Conservation (phyloP, 495 filamentous ascomycete species). For the Penicillium tannophilum region DNA sequence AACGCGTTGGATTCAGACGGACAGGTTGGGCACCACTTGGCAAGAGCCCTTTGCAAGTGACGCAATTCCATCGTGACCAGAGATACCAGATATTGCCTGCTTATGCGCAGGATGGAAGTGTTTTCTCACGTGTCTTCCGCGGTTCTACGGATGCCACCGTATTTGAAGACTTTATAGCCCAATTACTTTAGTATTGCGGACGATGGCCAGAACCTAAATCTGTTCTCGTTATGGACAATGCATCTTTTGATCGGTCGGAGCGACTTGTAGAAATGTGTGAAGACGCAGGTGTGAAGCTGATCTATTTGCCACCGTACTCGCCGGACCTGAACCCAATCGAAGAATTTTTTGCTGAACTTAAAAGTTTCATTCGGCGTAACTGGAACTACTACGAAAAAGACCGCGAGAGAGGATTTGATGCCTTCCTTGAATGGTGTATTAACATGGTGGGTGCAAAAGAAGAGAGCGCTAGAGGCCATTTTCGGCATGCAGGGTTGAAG, state of each 20-base stretch:
- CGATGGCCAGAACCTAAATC: conserved; percentile 17
- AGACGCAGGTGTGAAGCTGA: no score
- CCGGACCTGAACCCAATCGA: no score
- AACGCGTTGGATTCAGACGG: background rate
- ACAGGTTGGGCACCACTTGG: conserved; percentile 5
- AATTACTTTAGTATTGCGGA: conserved; percentile 38
- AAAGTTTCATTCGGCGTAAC: conserved; percentile 15
- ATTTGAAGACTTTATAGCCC: conserved; percentile 45
- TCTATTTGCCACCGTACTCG: no score
- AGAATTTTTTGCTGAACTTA: conserved; percentile 13
- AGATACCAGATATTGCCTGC: conserved; percentile 17
- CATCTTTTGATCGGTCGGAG: no score
- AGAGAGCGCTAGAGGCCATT: conserved; percentile 14
- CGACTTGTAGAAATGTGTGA: no score
- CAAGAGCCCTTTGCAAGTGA: background rate
- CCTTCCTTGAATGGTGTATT: conserved; percentile 11
- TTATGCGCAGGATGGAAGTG: conserved; percentile 40
- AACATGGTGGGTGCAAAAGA: conserved; percentile 7
- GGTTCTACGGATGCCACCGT: conserved; percentile 39
- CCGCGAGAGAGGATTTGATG: conserved; percentile 7
- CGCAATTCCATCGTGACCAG: conserved; percentile 2
- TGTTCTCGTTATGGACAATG: background rate
- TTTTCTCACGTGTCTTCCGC: conserved; percentile 35
- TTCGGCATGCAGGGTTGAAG: conserved; percentile 7
- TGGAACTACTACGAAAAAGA: conserved; percentile 8